These are phyloP conservation scores for Emmonsiellopsis sp. DNA, from an alignment of 2,329 filamentous ascomycete species.

Conservation along the genomic window DNA sequence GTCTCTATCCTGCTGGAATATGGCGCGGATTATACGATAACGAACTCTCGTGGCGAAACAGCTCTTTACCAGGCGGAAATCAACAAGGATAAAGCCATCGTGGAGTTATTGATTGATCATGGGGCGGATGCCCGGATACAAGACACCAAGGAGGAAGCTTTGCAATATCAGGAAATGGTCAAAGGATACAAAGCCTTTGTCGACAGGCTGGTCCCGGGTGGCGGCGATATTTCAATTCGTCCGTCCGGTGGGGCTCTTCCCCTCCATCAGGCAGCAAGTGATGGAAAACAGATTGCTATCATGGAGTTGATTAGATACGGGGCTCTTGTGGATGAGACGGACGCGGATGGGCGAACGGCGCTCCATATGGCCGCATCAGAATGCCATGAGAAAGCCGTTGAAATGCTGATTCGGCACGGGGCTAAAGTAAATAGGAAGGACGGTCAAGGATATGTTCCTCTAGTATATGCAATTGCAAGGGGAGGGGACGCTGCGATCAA, in stretches of 20 bases:
- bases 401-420: background rate
- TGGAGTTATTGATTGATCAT: slow-evolving; percentile 22
- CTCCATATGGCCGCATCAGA: background rate
- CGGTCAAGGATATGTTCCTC: too few relatives aligned
- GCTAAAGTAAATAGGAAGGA: background rate
- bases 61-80: slow-evolving; percentile 29
- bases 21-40: slow-evolving; percentile 26
- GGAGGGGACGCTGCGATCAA: too few relatives aligned
- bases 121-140: slow-evolving; percentile 20
- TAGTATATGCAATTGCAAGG: too few relatives aligned
- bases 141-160: slow-evolving; percentile 14
- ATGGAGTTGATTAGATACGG: background rate
- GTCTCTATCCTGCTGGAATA: slow-evolving; percentile 26
- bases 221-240: too few relatives aligned
- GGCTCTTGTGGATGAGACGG: background rate
- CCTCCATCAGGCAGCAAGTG: background rate
- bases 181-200: too few relatives aligned
- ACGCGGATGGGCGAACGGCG: background rate
- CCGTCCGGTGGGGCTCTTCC: background rate
- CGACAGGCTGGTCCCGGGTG: too few relatives aligned
- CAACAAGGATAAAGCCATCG: slow-evolving; percentile 27
- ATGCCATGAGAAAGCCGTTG: background rate
- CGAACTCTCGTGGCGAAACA: slow-evolving; percentile 25
- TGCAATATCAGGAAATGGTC: background rate
- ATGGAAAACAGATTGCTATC: background rate